Evolutionary conservation across 1,139 yeast species (phyloP), one percentile per base, ranked within the genome.

Genomic region (Saccharomyces hybrid): DNA sequence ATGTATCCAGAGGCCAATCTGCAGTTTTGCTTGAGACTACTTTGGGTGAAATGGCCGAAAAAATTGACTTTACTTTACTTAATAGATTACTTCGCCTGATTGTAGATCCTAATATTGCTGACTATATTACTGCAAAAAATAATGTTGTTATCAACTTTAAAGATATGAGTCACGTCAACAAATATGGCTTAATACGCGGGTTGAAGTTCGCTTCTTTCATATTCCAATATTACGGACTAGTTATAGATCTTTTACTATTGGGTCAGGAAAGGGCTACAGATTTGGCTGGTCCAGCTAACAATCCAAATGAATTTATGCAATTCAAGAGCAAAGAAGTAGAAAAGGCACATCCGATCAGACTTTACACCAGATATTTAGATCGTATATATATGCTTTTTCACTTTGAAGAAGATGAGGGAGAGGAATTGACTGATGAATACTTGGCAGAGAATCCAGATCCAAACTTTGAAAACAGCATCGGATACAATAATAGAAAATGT

Each of bases 111-210:
- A 88, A 87, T 62, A 81, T 95, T 64, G 99, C 99, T 3, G 98
- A 93, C 68, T 95, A 95, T 68, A 86, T 93, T 64, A 89, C 97
- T 0, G 86, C 98, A 1, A 91, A 91, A 68, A 90, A 89, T 71
- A 95, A 93, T 63, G 83, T 91, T 26, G 80, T 82, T 41, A 66
- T 95, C 38, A 79, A 93, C 1, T 95, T 85, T 70, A 95, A 95
- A 68, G 99, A 95, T 68, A 95, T 95, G 99, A 87, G 84, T 58
- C 96, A 90, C 69, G 84, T 88, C 16, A 93, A 93, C 70, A 91
- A 87, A 64, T 84, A 83, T 67, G 99, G 99, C 31, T 72, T 95
- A 57, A 73, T 95, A 23, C 78, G 95, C 54, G 99, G 99, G 1
- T 73, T 93, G 31, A 97, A 89, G 64, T 95, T 90, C 69, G 81